Base-by-base conservation (phyloP, 257 asterid species). In the Prunella vulgaris region DNA sequence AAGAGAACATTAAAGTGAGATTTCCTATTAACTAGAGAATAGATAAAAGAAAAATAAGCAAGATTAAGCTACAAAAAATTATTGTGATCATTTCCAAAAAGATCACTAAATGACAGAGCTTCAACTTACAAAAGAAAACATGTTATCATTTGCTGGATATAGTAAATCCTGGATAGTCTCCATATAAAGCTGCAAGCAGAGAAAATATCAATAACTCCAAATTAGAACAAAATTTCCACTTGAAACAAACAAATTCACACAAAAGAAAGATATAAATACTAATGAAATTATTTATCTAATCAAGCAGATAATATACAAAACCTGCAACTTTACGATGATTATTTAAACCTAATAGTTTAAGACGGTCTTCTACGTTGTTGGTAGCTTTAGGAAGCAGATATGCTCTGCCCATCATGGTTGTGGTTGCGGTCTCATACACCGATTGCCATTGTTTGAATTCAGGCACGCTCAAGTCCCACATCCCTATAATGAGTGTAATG, bases 141-240 rank as follows among this genome's bases (percentile, higher is more conserved):
- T 94, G 75, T 92, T 94, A 78, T 92, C 99, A 77, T 94, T 94
- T 68, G 87, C 82, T 49, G 99, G 98, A 78, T 94, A 83, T 18
- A 94, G 86, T 61, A 94, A 86, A 78, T 94, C 99, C 84, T 94
- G 99, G 78, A 94, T 89, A 64, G 83, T 81, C 81, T 94, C 99
- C 98, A 94, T 94, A 77, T 94, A 94, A 72, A 94, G 90, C 99
- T 94, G 84, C 92, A 85, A 4, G 57, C 7, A 4, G n/a, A n/a
- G n/a, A n/a, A n/a, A 15, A 62, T 63, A 76, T 57, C 64, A 70
- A 64, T 35, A 66, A 54, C 60, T 71, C 44, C 14, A 64, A 28
- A 74, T 70, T 60, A 77, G 76, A 69, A 66, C 10, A 75, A 58
- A 40, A 42, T 37, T 60, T 56, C 15, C 52, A 70, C 80, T 51